A percentile compares a stretch with the other conserved stretches of the same genome.
These are phyloP conservation scores for Rosa persica DNA, from an alignment of 306 rosid genomes.

Conservation along the genomic window DNA sequence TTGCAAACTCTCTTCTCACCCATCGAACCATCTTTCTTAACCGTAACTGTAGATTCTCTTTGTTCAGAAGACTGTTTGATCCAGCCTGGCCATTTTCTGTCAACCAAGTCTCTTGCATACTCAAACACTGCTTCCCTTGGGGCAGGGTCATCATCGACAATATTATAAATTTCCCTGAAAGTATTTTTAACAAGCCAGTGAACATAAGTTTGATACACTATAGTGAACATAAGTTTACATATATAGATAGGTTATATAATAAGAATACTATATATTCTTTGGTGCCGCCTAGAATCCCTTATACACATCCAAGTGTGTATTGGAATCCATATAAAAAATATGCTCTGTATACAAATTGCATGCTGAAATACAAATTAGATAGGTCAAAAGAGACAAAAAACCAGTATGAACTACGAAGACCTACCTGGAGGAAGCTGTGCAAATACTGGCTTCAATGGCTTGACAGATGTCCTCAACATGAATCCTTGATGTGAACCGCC, in stretches of 20 bases:
- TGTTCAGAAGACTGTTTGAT: slow-evolving; percentile 25
- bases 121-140: slow-evolving; percentile 82
- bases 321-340: background rate
- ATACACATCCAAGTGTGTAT: background rate
- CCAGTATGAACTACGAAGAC: slow-evolving; percentile 8
- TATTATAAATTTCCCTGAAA: slow-evolving; percentile 65
- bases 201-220: background rate
- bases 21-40: slow-evolving; percentile 15
- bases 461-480: slow-evolving; percentile 84
- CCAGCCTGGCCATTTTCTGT: slow-evolving; percentile 67
- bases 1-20: slow-evolving; percentile 77
- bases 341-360: background rate
- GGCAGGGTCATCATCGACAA: slow-evolving; percentile 81
- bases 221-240: background rate
- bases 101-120: slow-evolving; percentile 66
- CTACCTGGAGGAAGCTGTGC: slow-evolving; percentile 42
- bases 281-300: background rate
- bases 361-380: background rate
- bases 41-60: slow-evolving; percentile 6
- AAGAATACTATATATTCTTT: background rate
- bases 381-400: background rate
- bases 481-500: slow-evolving; percentile 70
- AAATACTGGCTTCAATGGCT: slow-evolving; percentile 63
- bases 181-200: background rate
- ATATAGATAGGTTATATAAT: background rate